phyloP scores from a whole-genome alignment of 2,329 filamentous ascomycete species.

The Paramyrothecium sp. region DNA sequence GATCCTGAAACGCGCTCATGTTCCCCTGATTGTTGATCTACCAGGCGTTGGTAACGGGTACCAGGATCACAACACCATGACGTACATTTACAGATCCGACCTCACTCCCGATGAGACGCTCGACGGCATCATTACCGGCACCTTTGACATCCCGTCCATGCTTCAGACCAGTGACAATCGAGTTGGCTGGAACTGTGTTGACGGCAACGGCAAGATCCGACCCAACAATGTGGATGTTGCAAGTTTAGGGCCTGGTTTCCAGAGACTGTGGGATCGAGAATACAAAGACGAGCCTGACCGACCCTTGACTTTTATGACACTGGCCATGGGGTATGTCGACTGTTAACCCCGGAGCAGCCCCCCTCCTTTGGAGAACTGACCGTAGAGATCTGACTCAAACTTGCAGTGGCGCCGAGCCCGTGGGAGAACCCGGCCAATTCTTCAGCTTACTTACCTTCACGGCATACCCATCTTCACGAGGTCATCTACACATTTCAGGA shows the following conservation, averaged over 20 bases:
- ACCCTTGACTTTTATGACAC: constrained; percentile 28
- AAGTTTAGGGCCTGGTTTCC: constrained; percentile 21
- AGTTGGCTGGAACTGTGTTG: not conserved
- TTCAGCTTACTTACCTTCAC: constrained; percentile 28
- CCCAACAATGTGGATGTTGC: not conserved
- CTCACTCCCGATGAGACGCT: constrained; percentile 25
- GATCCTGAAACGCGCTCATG: constrained; percentile 14
- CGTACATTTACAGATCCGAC: not conserved
- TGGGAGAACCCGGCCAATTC: constrained; percentile 42
- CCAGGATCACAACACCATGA: not conserved
- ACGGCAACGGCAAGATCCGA: not conserved
- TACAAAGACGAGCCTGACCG: not conserved
- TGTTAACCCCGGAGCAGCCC: too few relatives aligned
- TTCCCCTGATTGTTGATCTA: constrained; percentile 15
- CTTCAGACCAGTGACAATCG: not conserved
- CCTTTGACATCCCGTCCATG: constrained; percentile 17
- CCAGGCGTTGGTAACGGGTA: constrained; percentile 18
- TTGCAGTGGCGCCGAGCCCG: constrained; percentile 31
- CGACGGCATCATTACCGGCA: not conserved
- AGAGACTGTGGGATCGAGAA: not conserved
- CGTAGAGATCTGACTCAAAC: not conserved
- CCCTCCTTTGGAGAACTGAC: not conserved
- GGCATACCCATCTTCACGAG: not conserved
- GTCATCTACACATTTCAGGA: not conserved
- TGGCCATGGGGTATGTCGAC: not conserved